These are phyloP conservation scores for Lippia alba DNA, from an alignment of 305 asterid genomes.

Conservation along the genomic window DNA sequence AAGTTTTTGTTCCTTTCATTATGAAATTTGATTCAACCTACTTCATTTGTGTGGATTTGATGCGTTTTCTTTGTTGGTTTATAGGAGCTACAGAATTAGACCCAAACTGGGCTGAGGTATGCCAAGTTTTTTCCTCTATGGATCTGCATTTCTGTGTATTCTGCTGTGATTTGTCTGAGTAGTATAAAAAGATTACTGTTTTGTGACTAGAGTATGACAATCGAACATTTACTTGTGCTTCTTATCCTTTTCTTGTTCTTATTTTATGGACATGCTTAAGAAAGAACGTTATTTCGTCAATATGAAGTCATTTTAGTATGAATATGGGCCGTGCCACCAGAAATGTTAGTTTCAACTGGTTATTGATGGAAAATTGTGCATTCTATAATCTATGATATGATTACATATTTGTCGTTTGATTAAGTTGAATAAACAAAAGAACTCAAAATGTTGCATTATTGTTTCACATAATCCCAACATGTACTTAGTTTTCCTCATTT, in stretches of 20 bases:
- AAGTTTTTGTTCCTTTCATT: not conserved
- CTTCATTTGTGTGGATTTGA: conserved; percentile 13
- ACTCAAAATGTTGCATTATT: not conserved
- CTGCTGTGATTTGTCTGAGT: conserved; percentile 34
- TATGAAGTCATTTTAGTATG: not conserved
- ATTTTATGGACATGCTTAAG: too few relatives aligned
- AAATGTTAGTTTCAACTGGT: conserved; percentile 9
- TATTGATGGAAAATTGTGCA: conserved; percentile 7
- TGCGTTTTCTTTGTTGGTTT: conserved; percentile 34
- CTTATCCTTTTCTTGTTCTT: not conserved
- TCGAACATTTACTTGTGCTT: not conserved
- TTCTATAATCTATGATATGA: not conserved
- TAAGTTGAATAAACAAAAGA: not conserved
- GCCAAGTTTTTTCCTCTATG: conserved; percentile 34
- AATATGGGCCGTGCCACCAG: not conserved
- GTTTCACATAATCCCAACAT: conserved; percentile 3
- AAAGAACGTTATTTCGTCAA: too few relatives aligned
- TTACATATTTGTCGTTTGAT: not conserved
- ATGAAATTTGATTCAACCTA: conserved; percentile 8
- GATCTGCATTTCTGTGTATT: conserved; percentile 36
- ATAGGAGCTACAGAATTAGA: conserved; percentile 91
- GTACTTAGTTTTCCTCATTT: not conserved
- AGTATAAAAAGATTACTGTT: conserved; percentile 18
- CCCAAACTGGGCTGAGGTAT: conserved; percentile 90
- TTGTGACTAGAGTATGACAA: not conserved